Percentiles rank a stretch among this genome's conserved stretches.
These are phyloP conservation scores for Wilcoxina mikolae DNA, from an alignment of 495 filamentous ascomycete genomes.

Conservation along the genomic window DNA sequence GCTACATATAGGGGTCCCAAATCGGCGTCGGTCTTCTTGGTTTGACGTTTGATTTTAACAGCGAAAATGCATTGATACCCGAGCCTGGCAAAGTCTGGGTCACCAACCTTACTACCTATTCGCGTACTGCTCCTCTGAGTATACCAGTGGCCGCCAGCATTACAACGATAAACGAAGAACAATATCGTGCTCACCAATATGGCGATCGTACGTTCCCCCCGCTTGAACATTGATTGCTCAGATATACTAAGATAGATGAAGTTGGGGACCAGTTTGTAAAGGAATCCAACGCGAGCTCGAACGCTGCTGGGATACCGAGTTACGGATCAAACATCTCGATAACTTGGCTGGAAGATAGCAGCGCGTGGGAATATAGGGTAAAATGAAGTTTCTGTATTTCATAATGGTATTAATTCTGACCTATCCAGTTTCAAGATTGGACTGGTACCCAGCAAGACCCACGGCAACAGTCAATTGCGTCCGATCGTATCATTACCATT, in stretches of 20 bases:
- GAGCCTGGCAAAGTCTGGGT: neutral
- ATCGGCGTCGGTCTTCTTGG: constrained; percentile 1
- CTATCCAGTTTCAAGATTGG: constrained; percentile 2
- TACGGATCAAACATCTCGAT: neutral
- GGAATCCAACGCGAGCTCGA: no score
- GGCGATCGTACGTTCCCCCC: neutral
- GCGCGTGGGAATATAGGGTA: neutral
- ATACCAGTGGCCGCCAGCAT: neutral
- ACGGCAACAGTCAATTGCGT: neutral
- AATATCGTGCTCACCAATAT: constrained; percentile 5
- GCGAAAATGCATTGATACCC: neutral
- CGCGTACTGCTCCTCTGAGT: neutral
- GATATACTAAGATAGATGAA: no score
- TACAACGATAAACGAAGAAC: neutral
- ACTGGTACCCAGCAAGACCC: neutral
- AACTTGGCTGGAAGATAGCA: neutral
- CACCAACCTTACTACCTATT: neutral
- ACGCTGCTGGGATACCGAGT: no score
- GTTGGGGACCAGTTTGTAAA: no score
- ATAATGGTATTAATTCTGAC: no score
- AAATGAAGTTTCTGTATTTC: no score
- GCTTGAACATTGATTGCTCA: no score
- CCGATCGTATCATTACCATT: neutral
- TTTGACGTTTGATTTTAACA: constrained; percentile 1
- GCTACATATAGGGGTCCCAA: constrained; percentile 2